Evolutionary conservation across 495 filamentous ascomycete genomes (phyloP).

Genomic region (Penicillium lividum): DNA sequence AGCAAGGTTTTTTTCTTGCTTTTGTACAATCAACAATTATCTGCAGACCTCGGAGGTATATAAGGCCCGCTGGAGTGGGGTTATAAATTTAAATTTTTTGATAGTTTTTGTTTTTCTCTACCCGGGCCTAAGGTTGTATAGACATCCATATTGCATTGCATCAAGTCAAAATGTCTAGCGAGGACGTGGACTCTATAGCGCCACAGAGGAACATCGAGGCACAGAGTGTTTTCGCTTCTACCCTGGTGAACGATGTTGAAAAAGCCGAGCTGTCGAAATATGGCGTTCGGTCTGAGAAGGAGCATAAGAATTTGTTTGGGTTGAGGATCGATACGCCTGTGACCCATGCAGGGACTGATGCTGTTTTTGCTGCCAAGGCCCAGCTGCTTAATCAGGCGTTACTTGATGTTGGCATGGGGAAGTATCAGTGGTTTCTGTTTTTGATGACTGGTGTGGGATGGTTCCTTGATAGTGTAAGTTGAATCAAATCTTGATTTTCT

Average conservation of each 20-base stretch:
- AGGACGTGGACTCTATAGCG: slow-evolving; percentile 9
- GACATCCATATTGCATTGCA: neutral
- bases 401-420: slow-evolving; percentile 74
- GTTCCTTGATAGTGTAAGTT: slow-evolving; percentile 49
- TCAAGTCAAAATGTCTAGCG: slow-evolving; percentile 8
- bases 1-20: neutral
- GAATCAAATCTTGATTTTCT: neutral
- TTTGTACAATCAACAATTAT: neutral
- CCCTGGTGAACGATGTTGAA: slow-evolving; percentile 22
- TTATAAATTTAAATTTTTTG: neutral
- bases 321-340: slow-evolving; percentile 9
- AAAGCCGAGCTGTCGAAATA: slow-evolving; percentile 16
- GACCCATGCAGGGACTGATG: slow-evolving; percentile 19
- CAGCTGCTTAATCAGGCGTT: slow-evolving; percentile 53
- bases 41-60: neutral
- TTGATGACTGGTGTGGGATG: slow-evolving; percentile 72
- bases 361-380: slow-evolving; percentile 40
- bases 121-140: neutral
- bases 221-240: slow-evolving; percentile 25
- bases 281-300: slow-evolving; percentile 4
- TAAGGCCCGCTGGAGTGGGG: neutral
- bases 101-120: neutral
- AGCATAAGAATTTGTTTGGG: slow-evolving; percentile 13
- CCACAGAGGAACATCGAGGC: slow-evolving; percentile 18
- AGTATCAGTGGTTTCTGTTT: slow-evolving; percentile 76